A percentile compares a stretch with the other conserved stretches of the same genome.
Evolutionary conservation across 148 eudicot genomes (phyloP).

Genomic region (Chenopodium album): DNA sequence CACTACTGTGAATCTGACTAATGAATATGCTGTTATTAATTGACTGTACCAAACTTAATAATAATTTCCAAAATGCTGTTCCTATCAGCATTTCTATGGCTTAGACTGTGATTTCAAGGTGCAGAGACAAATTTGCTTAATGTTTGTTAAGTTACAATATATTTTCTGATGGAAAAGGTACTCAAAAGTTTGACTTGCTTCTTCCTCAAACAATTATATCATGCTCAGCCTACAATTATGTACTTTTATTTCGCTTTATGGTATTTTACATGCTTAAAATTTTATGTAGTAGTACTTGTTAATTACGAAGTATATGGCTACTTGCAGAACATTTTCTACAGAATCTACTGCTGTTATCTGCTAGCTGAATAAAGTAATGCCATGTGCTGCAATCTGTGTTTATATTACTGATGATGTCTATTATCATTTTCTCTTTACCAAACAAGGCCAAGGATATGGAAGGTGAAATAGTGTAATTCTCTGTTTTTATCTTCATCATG

Average conservation of each 20-base stretch:
- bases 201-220: too few species aligned
- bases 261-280: neutral
- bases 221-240: neutral
- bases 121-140: neutral
- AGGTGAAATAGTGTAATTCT: neutral
- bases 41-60: neutral
- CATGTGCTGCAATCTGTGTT: neutral
- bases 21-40: neutral
- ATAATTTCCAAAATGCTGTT: neutral
- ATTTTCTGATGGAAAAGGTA: too few species aligned
- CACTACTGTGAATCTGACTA: neutral
- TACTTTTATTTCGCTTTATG: too few species aligned
- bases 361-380: too few species aligned
- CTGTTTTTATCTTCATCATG: slow-evolving; percentile 10
- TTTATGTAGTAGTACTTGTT: neutral
- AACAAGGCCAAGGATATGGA: neutral
- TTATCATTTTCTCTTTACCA: neutral
- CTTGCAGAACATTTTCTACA: neutral
- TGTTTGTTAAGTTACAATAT: too few species aligned
- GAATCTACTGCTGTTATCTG: neutral
- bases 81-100: neutral
- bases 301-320: neutral
- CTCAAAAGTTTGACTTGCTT: too few species aligned
- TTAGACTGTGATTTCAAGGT: neutral
- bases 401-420: neutral